Base-by-base conservation (phyloP, 306 rosid species). In the Lathyrus oleraceus region DNA sequence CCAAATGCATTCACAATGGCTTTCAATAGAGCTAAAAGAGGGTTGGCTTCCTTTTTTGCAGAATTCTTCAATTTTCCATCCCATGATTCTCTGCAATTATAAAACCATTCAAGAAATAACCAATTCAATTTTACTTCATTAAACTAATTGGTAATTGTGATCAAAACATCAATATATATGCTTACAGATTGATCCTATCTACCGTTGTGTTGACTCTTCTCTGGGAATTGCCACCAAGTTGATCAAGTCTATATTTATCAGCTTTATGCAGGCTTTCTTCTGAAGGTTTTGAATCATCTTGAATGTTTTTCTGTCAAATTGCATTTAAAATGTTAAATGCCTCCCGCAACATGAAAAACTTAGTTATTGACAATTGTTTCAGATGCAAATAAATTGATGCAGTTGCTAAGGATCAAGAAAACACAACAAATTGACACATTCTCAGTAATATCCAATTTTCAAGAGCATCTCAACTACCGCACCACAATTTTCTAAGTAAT, bases 141-240 rank as follows among this genome's bases (percentile, higher is more conserved):
- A 21, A 67, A 67, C 56, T 40, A 47, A 57, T 59, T 35, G 74
- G 21, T 42, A 27, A 23, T 12, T 27, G 58, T 47, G 27, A 65
- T 42, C 32, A 60, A 58, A 28, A 48, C 71, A 65, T 60, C 40
- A 27, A 52, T 61, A 56, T 66, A 72, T 61, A 51, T 67, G 75
- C 97, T 91, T 82, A 95, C 99, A 95, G 84, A 65, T 89, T 87
- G 54, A 89, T 89, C 90, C 99, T 84, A 68, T 91, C 88, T 61
- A 91, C 78, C 53, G 97, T 87, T 36, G 88, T 79, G 61, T 70
- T 86, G 82, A 66, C 81, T 85, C 79, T 91, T 65, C 81, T 71
- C 69, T 75, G 79, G 79, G 82, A 76, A 64, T 70, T 81, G 76
- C 80, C 68, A 47, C 65, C 64, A 60, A 49, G 78, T 65, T 66